Base-by-base conservation (phyloP, 1,284 basidiomycete genomes). In the Amylostereum chailletii region DNA sequence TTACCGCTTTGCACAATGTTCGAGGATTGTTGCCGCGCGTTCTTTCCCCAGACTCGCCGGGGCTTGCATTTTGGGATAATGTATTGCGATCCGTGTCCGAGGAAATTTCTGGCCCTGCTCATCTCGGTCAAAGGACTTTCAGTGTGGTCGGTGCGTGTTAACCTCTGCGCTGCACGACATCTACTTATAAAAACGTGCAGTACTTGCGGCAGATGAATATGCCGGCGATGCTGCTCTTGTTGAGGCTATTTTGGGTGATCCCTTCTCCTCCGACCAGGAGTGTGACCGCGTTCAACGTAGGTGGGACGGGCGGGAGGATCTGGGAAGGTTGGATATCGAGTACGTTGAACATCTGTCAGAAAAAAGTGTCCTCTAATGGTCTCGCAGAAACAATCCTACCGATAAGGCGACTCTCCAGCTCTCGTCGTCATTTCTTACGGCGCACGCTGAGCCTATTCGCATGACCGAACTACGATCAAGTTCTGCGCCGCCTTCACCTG, bases 231-330 rank as follows among this genome's bases (percentile, higher is more conserved):
- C 66, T 43, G 75, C 81, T 38, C 62, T 88, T 2, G 74, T 88
- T n/a, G 76, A 76, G 3, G 81, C 82, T 2, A 65, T 88, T 19
- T 65, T 88, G n/a, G 74, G 81, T 46, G 78, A 86, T 48, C 84
- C 83, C 7, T 74, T 88, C 53, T 69, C 71, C 2, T 75, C 77
- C 8, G 72, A 78, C 50, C 57, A 62, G 10, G 69, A 75, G 51
- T 71, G 66, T 44, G 61, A 66, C 19, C 47, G 41, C 4, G 47
- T 54, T 9, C 42, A 43, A 52, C 41, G 57, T 57, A 11, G 58
- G 81, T 45, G 71, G 69, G 47, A 60, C 67, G 47, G 69, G 79
- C 39, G 78, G 76, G 76, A 66, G 65, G 31, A 39, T 49, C 7
- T 48, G 44, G 36, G 50, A 42, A 11, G 54, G 52, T 39, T 57